A percentile compares a stretch with the other conserved stretches of the same genome.
phyloP scores from a whole-genome alignment of 192 early-diverging fungal genomes.

The Funneliformis mosseae region DNA sequence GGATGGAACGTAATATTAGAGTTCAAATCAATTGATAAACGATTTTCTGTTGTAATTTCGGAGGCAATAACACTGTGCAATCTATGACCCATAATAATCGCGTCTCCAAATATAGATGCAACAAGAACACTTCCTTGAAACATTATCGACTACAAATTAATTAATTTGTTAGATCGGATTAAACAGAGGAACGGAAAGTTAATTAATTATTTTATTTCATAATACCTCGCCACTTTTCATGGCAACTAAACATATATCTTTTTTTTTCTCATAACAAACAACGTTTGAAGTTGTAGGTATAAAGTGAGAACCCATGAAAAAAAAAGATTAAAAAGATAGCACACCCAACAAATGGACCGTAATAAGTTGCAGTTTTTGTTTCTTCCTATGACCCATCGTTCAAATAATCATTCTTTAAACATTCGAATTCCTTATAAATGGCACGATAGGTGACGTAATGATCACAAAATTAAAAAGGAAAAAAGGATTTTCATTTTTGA shows the following conservation, averaged over 20 bases:
- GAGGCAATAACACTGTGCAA: slow-evolving; percentile 29
- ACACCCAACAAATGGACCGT: too few relatives aligned
- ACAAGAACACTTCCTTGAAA: slow-evolving; percentile 53
- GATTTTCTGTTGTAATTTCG: slow-evolving; percentile 5
- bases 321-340: background rate
- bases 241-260: slow-evolving; percentile 41
- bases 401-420: background rate
- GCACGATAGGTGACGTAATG: background rate
- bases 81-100: slow-evolving; percentile 43
- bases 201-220: background rate
- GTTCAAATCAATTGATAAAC: slow-evolving; percentile 11
- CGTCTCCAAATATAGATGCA: slow-evolving; percentile 50
- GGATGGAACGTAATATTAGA: slow-evolving; percentile 39
- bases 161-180: background rate
- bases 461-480: too few relatives aligned
- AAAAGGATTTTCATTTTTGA: too few relatives aligned
- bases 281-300: slow-evolving; percentile 1
- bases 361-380: too few relatives aligned
- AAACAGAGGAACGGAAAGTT: background rate
- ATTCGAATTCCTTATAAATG: background rate
- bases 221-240: slow-evolving; percentile 50
- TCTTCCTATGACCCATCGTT: too few relatives aligned
- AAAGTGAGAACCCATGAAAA: background rate
- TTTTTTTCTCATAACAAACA: background rate
- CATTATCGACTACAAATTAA: slow-evolving; percentile 43